These are phyloP conservation scores for Trichoderma atroviride DNA, from an alignment of 2,329 filamentous ascomycete species.

Conservation along the genomic window DNA sequence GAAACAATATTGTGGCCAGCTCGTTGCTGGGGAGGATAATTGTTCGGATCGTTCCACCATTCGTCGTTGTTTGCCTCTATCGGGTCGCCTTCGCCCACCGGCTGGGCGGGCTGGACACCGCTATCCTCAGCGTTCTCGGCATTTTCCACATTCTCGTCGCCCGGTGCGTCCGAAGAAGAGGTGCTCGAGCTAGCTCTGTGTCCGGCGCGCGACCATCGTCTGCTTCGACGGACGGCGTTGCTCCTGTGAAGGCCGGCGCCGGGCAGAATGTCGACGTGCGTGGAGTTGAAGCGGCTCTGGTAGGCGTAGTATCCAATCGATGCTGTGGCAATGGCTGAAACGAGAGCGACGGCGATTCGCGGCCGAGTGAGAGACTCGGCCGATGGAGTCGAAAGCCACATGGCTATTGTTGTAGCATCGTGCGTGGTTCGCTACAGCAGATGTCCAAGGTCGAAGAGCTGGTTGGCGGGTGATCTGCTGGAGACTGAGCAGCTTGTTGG, in stretches of 20 bases:
- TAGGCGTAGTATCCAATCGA: conserved; percentile 64
- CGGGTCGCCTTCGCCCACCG: conserved; percentile 44
- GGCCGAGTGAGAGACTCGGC: conserved; percentile 59
- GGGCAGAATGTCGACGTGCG: conserved; percentile 30
- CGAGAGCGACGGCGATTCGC: conserved; percentile 57
- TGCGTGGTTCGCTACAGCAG: conserved; percentile 28
- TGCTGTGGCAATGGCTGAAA: conserved; percentile 59
- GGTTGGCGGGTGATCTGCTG: background rate
- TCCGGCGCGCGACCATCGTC: conserved; percentile 40
- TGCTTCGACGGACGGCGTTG: conserved; percentile 64
- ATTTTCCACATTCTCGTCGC: conserved; percentile 48
- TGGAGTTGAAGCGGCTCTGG: conserved; percentile 37
- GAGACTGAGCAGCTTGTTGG: background rate
- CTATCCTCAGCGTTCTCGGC: conserved; percentile 28
- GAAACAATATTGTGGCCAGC: conserved; percentile 80
- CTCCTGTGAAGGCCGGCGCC: conserved; percentile 60
- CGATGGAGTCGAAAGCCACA: conserved; percentile 53
- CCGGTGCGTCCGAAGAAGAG: conserved; percentile 44
- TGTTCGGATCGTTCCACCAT: conserved; percentile 54
- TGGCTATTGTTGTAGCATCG: conserved; percentile 43
- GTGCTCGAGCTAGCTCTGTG: conserved; percentile 48
- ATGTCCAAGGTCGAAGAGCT: background rate
- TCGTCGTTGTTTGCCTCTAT: conserved; percentile 50
- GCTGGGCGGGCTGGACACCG: conserved; percentile 35
- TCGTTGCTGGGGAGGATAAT: conserved; percentile 48